phyloP scores from a whole-genome alignment of 1,284 basidiomycete genomes.

The Erythrobasidium hasegawianum region DNA sequence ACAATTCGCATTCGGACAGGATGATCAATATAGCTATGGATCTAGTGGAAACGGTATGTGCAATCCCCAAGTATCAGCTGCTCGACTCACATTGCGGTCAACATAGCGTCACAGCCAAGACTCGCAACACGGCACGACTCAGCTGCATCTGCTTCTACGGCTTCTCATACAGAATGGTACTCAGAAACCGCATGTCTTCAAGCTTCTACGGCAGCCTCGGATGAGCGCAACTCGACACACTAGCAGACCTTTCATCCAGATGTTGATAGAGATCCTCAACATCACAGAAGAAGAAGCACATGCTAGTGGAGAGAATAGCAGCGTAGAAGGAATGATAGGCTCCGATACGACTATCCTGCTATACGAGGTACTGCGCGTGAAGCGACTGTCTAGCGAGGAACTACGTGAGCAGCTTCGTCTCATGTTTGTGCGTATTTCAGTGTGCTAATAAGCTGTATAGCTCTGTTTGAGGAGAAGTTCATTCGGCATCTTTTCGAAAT shows the following conservation, averaged over 20 bases:
- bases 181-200: slow-evolving; percentile 31
- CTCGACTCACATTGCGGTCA: slow-evolving; percentile 7
- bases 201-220: slow-evolving; percentile 57
- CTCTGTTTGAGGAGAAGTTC: slow-evolving; percentile 73
- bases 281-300: slow-evolving; percentile 47
- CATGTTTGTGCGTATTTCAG: not conserved
- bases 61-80: slow-evolving; percentile 20
- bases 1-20: slow-evolving; percentile 77
- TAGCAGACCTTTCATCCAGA: slow-evolving; percentile 74
- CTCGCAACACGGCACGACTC: slow-evolving; percentile 14
- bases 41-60: slow-evolving; percentile 64
- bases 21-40: slow-evolving; percentile 74
- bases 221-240: slow-evolving; percentile 73
- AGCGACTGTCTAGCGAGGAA: slow-evolving; percentile 71
- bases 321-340: slow-evolving; percentile 32
- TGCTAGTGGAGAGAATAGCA: slow-evolving; percentile 13
- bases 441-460: slow-evolving; percentile 51
- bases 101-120: slow-evolving; percentile 10
- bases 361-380: slow-evolving; percentile 86
- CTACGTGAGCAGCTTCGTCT: slow-evolving; percentile 65
- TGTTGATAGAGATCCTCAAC: slow-evolving; percentile 60
- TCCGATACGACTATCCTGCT: slow-evolving; percentile 63
- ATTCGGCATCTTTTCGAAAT: slow-evolving; percentile 88
- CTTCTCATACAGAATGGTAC: slow-evolving; percentile 23
- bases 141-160: slow-evolving; percentile 26